Base-by-base conservation (phyloP, 148 eudicot genomes). In the Selenicereus undatus region DNA sequence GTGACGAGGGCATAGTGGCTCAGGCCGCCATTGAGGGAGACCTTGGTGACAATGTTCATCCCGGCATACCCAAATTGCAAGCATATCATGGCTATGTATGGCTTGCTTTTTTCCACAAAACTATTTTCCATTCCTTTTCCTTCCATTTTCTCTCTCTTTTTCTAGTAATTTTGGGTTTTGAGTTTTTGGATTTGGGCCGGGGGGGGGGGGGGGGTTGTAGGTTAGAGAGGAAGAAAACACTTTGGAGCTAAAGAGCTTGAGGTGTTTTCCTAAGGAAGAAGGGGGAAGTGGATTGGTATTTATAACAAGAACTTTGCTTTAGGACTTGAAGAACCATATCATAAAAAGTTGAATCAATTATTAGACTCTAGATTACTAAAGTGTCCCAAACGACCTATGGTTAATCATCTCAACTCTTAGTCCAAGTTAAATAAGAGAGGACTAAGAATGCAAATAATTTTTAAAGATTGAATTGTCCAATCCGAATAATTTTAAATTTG, bases 1-100 rank as follows among this genome's bases (percentile, higher is more conserved):
- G 91, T 94, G 36, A 91, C 94, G 1, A 94, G 90, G 1, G 89
- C 97, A 32, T 92, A 92, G 65, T 94, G 97, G 79, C 97, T 94
- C 98, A 94, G 92, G 7, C 98, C 98, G 42, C 89, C 85, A 75
- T 92, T 91, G 45, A 92, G 94, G 56, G 97, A 91, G n/a, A 92
- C 98, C 76, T 94, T 94, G 58, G 97, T 90, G 51, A 94, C 91
- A 56, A 92, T 91, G 85, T 91, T 91, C 94, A 92, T 91, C 12
- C 98, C 95, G 0, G 95, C 95, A 78, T 93, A 90, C 2, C 91
- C 91, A 83, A 93, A 93, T 86, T 91, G 96, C 58, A 89, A 83
- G 29, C 85, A 93, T 54, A 84, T 86, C 92, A 92, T 92, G 71
- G 92, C 94, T 82, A 92, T 85, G 88, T 91, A 92, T 74, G 94